phyloP scores from a whole-genome alignment of 2,329 filamentous ascomycete species.

The Epichloe bromicola region DNA sequence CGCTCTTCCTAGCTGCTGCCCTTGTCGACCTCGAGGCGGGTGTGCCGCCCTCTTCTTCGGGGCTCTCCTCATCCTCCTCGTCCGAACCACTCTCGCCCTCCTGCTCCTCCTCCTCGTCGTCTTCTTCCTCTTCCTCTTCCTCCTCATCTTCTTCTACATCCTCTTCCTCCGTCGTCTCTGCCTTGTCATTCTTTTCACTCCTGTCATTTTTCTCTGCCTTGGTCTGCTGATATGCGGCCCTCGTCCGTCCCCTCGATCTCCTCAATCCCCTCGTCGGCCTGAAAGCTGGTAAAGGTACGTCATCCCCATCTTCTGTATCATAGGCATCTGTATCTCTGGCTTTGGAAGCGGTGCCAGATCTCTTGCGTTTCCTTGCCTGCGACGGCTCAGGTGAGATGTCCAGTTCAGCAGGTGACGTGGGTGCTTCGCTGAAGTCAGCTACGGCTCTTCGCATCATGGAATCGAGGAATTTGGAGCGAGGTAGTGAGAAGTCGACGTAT shows the following conservation, averaged over 20 bases:
- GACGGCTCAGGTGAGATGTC: constrained; percentile 24
- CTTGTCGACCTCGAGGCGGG: constrained; percentile 22
- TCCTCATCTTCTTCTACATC: constrained; percentile 22
- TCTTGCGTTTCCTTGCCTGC: constrained; percentile 30
- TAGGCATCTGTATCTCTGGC: constrained; percentile 32
- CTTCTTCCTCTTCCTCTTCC: constrained; percentile 11
- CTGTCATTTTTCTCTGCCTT: constrained; percentile 19
- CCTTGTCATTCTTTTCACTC: constrained; percentile 15
- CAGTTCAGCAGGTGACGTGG: constrained; percentile 32
- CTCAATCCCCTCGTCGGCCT: constrained; percentile 28
- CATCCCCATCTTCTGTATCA: constrained; percentile 33
- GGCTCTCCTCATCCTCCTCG: constrained; percentile 18
- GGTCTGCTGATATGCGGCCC: constrained; percentile 27
- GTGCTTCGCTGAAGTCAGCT: constrained; percentile 33
- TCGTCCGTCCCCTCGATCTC: constrained; percentile 28
- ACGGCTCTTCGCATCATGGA: constrained; percentile 32
- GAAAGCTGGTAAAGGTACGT: constrained; percentile 21
- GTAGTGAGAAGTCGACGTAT: constrained; percentile 55
- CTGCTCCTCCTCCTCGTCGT: constrained; percentile 19
- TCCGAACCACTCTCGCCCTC: constrained; percentile 15
- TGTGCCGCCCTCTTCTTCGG: constrained; percentile 14
- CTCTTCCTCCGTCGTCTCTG: constrained; percentile 19
- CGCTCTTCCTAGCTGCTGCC: constrained; percentile 1
- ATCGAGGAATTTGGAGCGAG: constrained; percentile 31
- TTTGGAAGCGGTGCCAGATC: constrained; percentile 24